These are phyloP conservation scores for Fraxinus sp. DNA, from an alignment of 305 asterid species.

Conservation along the genomic window DNA sequence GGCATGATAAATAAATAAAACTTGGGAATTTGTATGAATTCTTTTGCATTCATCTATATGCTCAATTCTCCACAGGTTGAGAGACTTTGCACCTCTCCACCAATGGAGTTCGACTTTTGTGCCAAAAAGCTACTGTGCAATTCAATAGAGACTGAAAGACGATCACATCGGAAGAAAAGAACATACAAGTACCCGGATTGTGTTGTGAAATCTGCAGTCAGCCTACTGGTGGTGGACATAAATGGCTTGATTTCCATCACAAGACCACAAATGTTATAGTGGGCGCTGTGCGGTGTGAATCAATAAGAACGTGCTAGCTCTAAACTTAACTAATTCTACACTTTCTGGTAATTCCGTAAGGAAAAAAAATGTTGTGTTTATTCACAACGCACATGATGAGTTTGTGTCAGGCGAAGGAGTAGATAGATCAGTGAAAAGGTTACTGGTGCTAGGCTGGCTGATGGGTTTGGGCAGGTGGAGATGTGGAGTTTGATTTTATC, in stretches of 20 bases:
- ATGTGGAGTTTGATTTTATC: not conserved
- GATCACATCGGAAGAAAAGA: not conserved
- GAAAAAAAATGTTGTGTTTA: not conserved
- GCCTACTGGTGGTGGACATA: not conserved
- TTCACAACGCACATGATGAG: not conserved
- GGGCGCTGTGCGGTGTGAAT: not conserved
- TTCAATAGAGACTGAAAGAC: not conserved
- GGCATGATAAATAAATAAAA: not conserved
- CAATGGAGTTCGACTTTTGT: not conserved
- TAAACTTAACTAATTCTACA: not conserved
- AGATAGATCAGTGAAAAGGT: not conserved
- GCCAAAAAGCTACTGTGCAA: not conserved
- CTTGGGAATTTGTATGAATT: not conserved
- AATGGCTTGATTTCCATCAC: not conserved
- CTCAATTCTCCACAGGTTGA: not conserved
- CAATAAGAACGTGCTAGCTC: not conserved
- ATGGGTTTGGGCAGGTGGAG: not conserved
- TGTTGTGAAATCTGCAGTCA: not conserved
- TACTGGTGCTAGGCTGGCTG: not conserved
- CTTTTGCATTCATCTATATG: not conserved
- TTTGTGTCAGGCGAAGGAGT: not conserved
- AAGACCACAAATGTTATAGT: not conserved
- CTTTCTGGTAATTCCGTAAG: not conserved
- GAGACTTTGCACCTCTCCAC: not conserved
- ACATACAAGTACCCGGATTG: not conserved